phyloP scores from a whole-genome alignment of 2,329 filamentous ascomycete species.

The Penicillium sp. region DNA sequence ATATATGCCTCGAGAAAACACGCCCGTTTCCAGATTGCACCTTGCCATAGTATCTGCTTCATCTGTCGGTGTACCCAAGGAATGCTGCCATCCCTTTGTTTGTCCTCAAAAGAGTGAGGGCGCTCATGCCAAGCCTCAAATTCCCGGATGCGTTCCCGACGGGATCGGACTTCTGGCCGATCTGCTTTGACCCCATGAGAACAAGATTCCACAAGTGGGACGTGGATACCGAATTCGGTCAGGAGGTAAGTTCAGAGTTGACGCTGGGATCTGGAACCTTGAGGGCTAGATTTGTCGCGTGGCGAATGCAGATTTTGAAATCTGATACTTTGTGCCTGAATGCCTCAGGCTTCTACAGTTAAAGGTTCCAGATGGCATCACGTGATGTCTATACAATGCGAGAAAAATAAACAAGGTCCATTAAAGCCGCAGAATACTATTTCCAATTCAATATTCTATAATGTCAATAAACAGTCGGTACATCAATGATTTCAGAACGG shows the following conservation, averaged over 20 bases:
- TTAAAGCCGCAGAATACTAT: too few relatives aligned
- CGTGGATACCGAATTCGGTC: neutral
- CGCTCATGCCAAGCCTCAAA: conserved; percentile 3
- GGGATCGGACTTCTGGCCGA: conserved; percentile 19
- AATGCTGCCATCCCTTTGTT: neutral
- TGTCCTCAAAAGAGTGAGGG: neutral
- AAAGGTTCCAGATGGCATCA: too few relatives aligned
- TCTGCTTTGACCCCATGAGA: neutral
- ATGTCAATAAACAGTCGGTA: too few relatives aligned
- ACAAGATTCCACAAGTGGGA: neutral
- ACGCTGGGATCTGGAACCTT: neutral
- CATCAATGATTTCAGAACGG: too few relatives aligned
- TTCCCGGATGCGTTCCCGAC: conserved; percentile 6
- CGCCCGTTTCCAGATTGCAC: neutral
- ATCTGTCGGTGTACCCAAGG: neutral
- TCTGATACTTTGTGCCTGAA: neutral
- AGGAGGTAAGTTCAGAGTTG: neutral
- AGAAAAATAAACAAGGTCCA: too few relatives aligned
- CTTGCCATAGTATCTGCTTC: neutral
- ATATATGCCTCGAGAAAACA: neutral
- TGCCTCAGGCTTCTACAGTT: too few relatives aligned
- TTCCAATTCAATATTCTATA: too few relatives aligned
- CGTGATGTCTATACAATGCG: too few relatives aligned
- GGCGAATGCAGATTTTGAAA: neutral
- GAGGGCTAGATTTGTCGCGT: neutral